Percentiles rank a stretch among this genome's conserved stretches.
phyloP scores from a whole-genome alignment of 2,329 filamentous ascomycete species.

The Incumbomyces lentus region DNA sequence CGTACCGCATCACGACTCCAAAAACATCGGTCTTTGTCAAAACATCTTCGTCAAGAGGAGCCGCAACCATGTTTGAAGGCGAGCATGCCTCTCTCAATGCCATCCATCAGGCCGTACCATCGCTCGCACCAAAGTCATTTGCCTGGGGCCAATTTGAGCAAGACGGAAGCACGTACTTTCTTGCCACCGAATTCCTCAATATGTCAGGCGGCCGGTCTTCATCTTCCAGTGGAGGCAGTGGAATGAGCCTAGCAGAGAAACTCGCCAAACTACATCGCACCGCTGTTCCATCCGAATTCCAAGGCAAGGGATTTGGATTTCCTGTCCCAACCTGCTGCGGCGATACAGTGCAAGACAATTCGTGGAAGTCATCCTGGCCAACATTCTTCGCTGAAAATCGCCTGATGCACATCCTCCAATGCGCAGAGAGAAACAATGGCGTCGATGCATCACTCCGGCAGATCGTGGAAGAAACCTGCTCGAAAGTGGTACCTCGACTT shows the following conservation, averaged over 20 bases:
- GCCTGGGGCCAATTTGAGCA: conserved; percentile 54
- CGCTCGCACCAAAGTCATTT: conserved; percentile 64
- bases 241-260: conserved; percentile 58
- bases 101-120: conserved; percentile 60
- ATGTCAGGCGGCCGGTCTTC: conserved; percentile 34
- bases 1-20: conserved; percentile 30
- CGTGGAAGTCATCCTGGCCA: conserved; percentile 63
- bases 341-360: conserved; percentile 70
- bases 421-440: conserved; percentile 53
- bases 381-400: conserved; percentile 75
- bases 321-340: conserved; percentile 79
- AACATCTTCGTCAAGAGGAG: conserved; percentile 24
- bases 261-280: conserved; percentile 69
- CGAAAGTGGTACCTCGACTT: conserved; percentile 62
- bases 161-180: conserved; percentile 39
- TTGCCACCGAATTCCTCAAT: conserved; percentile 72
- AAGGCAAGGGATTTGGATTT: conserved; percentile 66
- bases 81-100: conserved; percentile 78
- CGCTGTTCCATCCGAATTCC: conserved; percentile 48
- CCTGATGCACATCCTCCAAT: conserved; percentile 53
- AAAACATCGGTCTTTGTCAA: conserved; percentile 32
- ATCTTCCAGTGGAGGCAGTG: conserved; percentile 36
- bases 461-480: conserved; percentile 55
- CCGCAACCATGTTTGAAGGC: conserved; percentile 43
- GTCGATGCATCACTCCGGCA: conserved; percentile 49